Conservation (phyloP, 768 basidiomycete species). For the Tulasnella sp. region DNA sequence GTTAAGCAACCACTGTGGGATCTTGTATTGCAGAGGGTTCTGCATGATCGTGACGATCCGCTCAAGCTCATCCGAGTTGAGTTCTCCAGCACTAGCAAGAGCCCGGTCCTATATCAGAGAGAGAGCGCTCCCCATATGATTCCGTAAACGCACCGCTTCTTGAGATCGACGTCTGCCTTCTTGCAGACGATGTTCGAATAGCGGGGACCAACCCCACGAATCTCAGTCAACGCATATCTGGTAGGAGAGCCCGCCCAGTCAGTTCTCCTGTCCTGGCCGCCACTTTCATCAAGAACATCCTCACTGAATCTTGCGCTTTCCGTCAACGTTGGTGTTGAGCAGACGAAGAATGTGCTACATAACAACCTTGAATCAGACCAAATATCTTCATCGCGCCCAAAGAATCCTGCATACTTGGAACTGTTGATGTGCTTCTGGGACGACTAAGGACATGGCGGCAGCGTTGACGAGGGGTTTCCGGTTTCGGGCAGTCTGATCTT, state of each 20-base stretch:
- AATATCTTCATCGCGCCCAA: not conserved
- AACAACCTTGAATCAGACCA: conserved; percentile 6
- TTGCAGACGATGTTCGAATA: conserved; percentile 99
- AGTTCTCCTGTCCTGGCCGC: not conserved
- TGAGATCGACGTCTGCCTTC: conserved; percentile 98
- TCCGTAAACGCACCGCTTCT: conserved; percentile 77
- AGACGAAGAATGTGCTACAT: conserved; percentile 96
- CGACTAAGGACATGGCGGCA: conserved; percentile 86
- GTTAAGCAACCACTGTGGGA: conserved; percentile 99
- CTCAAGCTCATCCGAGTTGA: conserved; percentile 99
- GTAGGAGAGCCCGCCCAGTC: not conserved
- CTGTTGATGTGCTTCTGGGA: conserved; percentile 91
- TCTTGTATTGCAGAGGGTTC: conserved; percentile 99
- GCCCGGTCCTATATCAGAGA: not conserved
- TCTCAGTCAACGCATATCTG: conserved; percentile 91
- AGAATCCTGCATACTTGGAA: conserved; percentile 64
- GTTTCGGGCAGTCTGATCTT: too few relatives aligned
- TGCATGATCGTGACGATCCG: conserved; percentile 99
- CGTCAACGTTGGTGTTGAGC: conserved; percentile 99
- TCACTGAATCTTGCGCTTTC: conserved; percentile 93
- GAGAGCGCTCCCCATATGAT: not conserved
- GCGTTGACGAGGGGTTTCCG: too few relatives aligned
- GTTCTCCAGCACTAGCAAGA: conserved; percentile 82
- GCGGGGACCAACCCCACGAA: conserved; percentile 99
- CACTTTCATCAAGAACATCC: not conserved